phyloP scores from a whole-genome alignment of 208 protist species.

The Ichthyophonus hoferi region DNA sequence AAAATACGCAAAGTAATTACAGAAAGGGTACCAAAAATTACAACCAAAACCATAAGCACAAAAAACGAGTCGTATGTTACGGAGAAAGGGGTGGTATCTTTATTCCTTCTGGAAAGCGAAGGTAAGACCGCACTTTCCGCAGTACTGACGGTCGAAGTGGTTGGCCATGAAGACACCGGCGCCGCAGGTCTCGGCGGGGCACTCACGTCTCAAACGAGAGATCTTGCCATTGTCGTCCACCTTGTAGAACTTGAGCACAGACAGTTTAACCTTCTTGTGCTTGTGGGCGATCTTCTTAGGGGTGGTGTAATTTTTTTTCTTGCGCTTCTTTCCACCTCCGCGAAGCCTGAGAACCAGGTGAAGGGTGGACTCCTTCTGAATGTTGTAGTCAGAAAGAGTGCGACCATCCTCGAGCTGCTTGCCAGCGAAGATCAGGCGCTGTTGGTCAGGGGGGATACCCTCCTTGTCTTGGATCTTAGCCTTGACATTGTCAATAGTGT shows the following conservation, averaged over 20 bases:
- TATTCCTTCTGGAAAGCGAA: conserved; percentile 50
- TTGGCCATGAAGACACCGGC: conserved; percentile 96
- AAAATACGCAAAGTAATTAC: too few species aligned
- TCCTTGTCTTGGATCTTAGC: conserved; percentile 93
- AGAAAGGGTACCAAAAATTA: too few species aligned
- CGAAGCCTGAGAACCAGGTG: conserved; percentile 94
- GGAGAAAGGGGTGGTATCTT: too few species aligned
- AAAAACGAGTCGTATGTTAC: too few species aligned
- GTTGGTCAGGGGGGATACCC: conserved; percentile 83
- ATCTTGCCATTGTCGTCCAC: conserved; percentile 90
- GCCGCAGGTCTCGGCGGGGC: conserved; percentile 85
- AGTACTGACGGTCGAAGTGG: conserved; percentile 96
- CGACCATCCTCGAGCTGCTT: conserved; percentile 97
- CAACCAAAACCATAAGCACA: too few species aligned
- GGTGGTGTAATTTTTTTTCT: conserved; percentile 98
- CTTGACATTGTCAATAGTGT: conserved; percentile 88
- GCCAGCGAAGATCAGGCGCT: conserved; percentile 83
- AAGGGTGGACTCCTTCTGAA: conserved; percentile 98
- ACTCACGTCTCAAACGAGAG: conserved; percentile 87
- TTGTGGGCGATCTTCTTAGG: conserved; percentile 97
- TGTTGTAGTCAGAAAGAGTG: conserved; percentile 96
- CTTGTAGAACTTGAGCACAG: conserved; percentile 98
- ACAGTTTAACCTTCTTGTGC: conserved; percentile 97
- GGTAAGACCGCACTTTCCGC: conserved; percentile 97
- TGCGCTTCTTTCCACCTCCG: conserved; percentile 98